Evolutionary conservation across 345 rosid species (phyloP).

Genomic region (Gossypium sturtianum): DNA sequence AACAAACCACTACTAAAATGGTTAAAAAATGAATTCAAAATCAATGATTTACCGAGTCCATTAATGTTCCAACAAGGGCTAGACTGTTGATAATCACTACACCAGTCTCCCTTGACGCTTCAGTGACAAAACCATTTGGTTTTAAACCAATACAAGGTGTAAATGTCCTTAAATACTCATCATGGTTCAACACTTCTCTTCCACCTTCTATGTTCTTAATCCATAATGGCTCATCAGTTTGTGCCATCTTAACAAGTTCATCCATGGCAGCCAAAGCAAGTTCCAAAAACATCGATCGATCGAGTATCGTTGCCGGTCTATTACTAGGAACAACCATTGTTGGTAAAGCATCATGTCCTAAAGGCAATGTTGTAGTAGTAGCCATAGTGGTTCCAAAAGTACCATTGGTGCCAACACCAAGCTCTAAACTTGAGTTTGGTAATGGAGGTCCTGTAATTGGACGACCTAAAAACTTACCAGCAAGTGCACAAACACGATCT

Average conservation of each 20-base stretch:
- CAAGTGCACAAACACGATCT: conserved; percentile 81
- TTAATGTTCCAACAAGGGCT: conserved; percentile 82
- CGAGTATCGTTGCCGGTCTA: conserved; percentile 35
- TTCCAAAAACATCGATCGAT: conserved; percentile 71
- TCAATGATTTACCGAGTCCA: conserved; percentile 66
- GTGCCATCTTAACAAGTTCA: conserved; percentile 80
- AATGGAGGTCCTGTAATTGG: conserved; percentile 51
- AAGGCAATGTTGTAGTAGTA: conserved; percentile 33
- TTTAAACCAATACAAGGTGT: conserved; percentile 64
- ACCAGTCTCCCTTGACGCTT: conserved; percentile 84
- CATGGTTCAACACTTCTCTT: conserved; percentile 54
- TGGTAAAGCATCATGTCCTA: conserved; percentile 39
- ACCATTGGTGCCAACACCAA: conserved; percentile 69
- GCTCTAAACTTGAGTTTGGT: conserved; percentile 78
- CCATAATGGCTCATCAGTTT: conserved; percentile 78
- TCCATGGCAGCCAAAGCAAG: conserved; percentile 84
- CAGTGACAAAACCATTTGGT: conserved; percentile 64
- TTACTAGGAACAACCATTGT: conserved; percentile 24
- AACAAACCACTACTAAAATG: not conserved
- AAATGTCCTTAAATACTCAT: conserved; percentile 55
- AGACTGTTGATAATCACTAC: conserved; percentile 79
- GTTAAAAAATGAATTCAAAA: not conserved
- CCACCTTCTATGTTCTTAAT: conserved; percentile 52
- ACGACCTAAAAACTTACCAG: conserved; percentile 88
- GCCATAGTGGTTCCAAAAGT: too few relatives aligned